A percentile compares a stretch with the other conserved stretches of the same genome.
Evolutionary conservation across 176 grass and related monocot genomes (phyloP).

Genomic region (Triticum timopheevii): DNA sequence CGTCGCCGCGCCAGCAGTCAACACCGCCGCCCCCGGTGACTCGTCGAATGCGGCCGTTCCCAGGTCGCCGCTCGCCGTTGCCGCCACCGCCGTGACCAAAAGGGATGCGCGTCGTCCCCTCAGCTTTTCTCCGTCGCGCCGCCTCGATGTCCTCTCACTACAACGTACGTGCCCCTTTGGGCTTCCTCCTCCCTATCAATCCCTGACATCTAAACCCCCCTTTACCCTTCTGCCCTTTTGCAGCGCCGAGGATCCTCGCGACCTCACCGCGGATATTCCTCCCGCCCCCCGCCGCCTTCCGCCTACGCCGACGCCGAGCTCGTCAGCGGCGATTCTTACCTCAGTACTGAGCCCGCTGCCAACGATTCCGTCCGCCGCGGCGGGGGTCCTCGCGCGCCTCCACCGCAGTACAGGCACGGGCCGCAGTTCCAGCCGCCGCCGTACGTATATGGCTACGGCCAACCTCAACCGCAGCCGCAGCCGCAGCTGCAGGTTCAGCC

Average conservation of each 20-base stretch:
- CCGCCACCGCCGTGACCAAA: neutral
- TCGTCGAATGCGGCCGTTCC: constrained; percentile 32
- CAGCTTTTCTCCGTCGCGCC: constrained; percentile 29
- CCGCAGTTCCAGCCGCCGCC: neutral
- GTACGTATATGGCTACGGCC: constrained; percentile 36
- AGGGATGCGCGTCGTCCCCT: constrained; percentile 37
- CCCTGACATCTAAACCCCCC: constrained; percentile 10
- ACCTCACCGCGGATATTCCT: constrained; percentile 23
- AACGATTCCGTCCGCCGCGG: constrained; percentile 41
- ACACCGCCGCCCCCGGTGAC: constrained; percentile 18
- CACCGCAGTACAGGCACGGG: constrained; percentile 27
- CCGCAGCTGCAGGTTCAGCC: neutral
- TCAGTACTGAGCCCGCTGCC: constrained; percentile 27
- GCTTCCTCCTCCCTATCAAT: neutral
- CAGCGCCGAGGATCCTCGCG: constrained; percentile 45
- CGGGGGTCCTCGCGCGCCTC: constrained; percentile 1
- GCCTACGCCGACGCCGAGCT: neutral
- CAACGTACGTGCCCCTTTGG: constrained; percentile 13
- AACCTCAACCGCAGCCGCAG: constrained; percentile 6
- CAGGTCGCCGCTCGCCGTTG: neutral
- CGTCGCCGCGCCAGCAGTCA: neutral
- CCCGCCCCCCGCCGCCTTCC: constrained; percentile 17
- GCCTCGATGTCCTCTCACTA: constrained; percentile 48
- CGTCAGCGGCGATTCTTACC: constrained; percentile 46
- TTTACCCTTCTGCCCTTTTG: neutral